Evolutionary conservation across 2,329 filamentous ascomycete species (phyloP).

Genomic region (Aureobasidium musti): DNA sequence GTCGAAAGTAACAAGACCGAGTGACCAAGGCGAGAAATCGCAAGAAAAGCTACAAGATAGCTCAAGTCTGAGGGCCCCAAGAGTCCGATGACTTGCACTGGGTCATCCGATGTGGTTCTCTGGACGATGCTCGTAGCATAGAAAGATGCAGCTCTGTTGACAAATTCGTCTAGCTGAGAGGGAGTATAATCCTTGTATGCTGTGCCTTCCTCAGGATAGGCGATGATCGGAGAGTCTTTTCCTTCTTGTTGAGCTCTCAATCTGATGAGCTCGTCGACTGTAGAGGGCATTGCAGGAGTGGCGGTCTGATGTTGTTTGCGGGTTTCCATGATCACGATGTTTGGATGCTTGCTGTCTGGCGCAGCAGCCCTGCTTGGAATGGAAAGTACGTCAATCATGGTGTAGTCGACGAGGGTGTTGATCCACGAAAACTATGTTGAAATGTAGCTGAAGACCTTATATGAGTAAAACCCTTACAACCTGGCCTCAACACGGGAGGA

Average conservation of each 20-base stretch:
- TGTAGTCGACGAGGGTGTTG: neutral
- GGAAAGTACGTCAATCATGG: neutral
- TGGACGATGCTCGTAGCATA: constrained; percentile 33
- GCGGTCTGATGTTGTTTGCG: neutral
- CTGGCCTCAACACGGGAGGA: too few relatives aligned
- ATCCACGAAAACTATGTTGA: too few relatives aligned
- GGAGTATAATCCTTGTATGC: constrained; percentile 35
- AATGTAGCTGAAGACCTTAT: too few relatives aligned
- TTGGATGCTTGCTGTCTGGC: neutral
- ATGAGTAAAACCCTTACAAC: too few relatives aligned
- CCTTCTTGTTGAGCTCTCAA: neutral
- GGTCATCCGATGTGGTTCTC: constrained; percentile 31
- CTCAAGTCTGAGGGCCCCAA: constrained; percentile 56
- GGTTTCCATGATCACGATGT: neutral
- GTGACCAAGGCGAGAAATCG: constrained; percentile 57
- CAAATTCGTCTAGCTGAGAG: constrained; percentile 32
- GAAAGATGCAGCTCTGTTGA: constrained; percentile 32
- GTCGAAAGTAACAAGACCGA: constrained; percentile 57
- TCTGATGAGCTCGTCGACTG: constrained; percentile 7
- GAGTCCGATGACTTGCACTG: constrained; percentile 48
- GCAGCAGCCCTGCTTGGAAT: neutral
- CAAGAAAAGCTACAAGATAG: constrained; percentile 56
- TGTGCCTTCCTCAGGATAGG: constrained; percentile 34
- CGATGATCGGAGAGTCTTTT: constrained; percentile 31
- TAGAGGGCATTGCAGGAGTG: neutral